Conservation (phyloP, 768 basidiomycete genomes). For the Xerocomellus chrysenteron region DNA sequence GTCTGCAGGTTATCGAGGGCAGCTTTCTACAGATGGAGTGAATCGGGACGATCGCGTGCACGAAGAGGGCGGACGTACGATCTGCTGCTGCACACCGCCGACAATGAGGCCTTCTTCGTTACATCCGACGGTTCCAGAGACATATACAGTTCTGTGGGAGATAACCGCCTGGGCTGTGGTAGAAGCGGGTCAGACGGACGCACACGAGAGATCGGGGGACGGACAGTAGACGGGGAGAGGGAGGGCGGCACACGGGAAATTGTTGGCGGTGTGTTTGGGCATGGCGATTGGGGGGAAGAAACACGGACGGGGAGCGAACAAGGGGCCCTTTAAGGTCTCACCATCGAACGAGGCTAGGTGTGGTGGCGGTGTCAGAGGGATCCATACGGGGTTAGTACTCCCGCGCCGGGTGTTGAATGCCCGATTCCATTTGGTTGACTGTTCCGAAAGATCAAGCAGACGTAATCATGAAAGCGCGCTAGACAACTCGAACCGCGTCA, state of each 20-base stretch:
- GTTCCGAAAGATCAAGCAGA: too few relatives aligned
- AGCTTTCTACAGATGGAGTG: conserved; percentile 24
- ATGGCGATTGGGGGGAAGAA: conserved; percentile 8
- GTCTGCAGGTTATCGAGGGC: conserved; percentile 41
- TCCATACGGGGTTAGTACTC: too few relatives aligned
- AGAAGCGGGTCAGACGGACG: not conserved
- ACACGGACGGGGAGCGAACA: not conserved
- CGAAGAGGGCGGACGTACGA: conserved; percentile 26
- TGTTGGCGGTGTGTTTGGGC: conserved; percentile 31
- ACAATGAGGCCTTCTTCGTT: conserved; percentile 32
- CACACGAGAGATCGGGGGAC: not conserved
- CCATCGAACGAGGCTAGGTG: too few relatives aligned
- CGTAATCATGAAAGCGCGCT: too few relatives aligned
- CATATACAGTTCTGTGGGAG: conserved; percentile 36
- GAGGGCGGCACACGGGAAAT: conserved; percentile 30
- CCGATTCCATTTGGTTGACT: too few relatives aligned
- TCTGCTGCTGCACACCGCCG: conserved; percentile 39
- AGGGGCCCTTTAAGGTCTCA: not conserved
- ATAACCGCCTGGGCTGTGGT: conserved; percentile 38
- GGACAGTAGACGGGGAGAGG: conserved; percentile 37
- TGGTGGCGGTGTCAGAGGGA: not conserved
- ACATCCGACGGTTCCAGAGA: conserved; percentile 42
- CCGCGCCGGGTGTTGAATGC: too few relatives aligned
- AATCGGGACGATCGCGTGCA: not conserved
- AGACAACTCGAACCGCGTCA: too few relatives aligned